These are phyloP conservation scores for Hypoxylon crocopeplum DNA, from an alignment of 495 filamentous ascomycete species.

Conservation along the genomic window DNA sequence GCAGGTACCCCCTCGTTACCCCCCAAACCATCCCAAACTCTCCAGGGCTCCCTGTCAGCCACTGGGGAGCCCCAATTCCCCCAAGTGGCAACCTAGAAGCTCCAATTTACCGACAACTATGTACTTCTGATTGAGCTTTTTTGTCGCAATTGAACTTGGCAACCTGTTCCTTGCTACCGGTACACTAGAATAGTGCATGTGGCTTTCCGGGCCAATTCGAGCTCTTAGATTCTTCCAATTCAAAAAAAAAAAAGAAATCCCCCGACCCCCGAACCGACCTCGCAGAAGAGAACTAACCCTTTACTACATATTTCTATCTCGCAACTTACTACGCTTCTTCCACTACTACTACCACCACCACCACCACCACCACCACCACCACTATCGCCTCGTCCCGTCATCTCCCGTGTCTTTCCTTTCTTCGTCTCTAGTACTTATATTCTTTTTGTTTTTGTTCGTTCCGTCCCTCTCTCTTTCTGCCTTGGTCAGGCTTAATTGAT, in stretches of 20 bases:
- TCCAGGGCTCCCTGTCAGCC: constrained; percentile 4
- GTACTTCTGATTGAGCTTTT: constrained; percentile 2
- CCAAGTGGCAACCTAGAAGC: constrained; percentile 12
- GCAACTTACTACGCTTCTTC: constrained; percentile 34
- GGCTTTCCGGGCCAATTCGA: too few species aligned
- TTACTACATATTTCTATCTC: too few species aligned
- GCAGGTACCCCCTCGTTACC: neutral
- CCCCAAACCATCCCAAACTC: too few species aligned
- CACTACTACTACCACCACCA: too few species aligned
- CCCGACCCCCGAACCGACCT: constrained; percentile 32
- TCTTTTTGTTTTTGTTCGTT: constrained; percentile 6
- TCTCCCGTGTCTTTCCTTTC: constrained; percentile 28
- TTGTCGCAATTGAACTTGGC: constrained; percentile 31
- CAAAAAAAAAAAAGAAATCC: constrained; percentile 20
- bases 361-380: too few species aligned
- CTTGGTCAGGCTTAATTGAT: constrained; percentile 48
- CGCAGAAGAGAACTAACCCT: constrained; percentile 2
- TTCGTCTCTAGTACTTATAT: constrained; percentile 4
- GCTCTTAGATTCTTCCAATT: too few species aligned
- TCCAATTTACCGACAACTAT: neutral
- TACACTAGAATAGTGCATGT: too few species aligned
- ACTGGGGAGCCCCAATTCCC: constrained; percentile 29
- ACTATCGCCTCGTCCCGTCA: constrained; percentile 20
- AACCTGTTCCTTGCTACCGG: constrained; percentile 14
- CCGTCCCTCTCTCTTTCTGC: constrained; percentile 27